Evolutionary conservation across 169 alveolate species (phyloP).

Genomic region (Eimeria tenella): DNA sequence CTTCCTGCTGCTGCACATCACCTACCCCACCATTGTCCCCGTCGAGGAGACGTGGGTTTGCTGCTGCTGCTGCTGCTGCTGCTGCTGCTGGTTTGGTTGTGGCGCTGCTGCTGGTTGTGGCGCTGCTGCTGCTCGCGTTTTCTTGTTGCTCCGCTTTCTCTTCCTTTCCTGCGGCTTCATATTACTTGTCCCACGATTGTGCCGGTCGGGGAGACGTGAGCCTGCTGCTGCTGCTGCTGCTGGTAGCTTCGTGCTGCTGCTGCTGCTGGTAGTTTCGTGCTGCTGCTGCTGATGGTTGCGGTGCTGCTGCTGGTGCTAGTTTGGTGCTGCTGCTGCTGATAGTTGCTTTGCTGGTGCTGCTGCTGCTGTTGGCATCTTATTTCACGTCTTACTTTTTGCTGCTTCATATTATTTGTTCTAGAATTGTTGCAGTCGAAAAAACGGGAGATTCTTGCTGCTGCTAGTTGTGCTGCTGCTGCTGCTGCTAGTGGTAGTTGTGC

Average conservation of each 20-base stretch:
- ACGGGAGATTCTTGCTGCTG: too few species aligned
- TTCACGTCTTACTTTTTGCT: conserved; percentile 28
- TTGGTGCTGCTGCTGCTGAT: too few species aligned
- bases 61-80: neutral
- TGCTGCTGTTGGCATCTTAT: too few species aligned
- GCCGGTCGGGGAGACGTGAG: conserved; percentile 64
- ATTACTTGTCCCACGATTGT: conserved; percentile 36
- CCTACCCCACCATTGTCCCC: conserved; percentile 61
- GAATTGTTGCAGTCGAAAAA: conserved; percentile 56
- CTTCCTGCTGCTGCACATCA: conserved; percentile 14
- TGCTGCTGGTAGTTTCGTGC: too few species aligned
- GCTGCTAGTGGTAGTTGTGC: neutral
- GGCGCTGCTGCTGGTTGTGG: too few species aligned
- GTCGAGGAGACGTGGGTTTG: conserved; percentile 50
- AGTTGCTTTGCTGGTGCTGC: too few species aligned
- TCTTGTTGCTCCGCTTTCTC: conserved; percentile 61
- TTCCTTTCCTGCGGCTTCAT: conserved; percentile 46
- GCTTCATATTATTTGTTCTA: neutral
- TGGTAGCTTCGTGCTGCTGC: too few species aligned
- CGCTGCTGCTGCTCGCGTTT: too few species aligned
- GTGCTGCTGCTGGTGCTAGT: too few species aligned
- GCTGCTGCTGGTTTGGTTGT: too few species aligned
- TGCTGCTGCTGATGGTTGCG: neutral
- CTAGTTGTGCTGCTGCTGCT: too few species aligned
- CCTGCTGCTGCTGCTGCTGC: too few species aligned